Conservation (phyloP, 2,329 filamentous ascomycete species). For the Elsinoe australis region DNA sequence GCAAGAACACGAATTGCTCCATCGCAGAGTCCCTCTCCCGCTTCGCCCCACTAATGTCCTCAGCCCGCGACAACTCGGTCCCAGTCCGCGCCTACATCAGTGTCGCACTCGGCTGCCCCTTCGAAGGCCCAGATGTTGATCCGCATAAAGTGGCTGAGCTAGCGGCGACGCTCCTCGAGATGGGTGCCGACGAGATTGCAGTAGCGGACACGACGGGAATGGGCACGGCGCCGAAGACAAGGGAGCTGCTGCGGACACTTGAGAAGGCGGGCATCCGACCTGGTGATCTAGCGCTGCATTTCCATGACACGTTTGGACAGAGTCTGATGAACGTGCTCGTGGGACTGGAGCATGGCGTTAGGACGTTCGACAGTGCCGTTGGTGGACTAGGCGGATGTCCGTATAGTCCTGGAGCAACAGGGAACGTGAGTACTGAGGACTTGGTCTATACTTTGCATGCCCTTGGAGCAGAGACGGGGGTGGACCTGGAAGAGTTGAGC, state of each 20-base stretch:
- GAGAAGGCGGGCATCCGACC: slow-evolving; percentile 58
- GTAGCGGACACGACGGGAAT: slow-evolving; percentile 87
- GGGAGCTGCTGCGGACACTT: slow-evolving; percentile 57
- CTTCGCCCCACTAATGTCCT: slow-evolving; percentile 62
- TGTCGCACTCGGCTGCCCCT: slow-evolving; percentile 73
- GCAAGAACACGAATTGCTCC: slow-evolving; percentile 74
- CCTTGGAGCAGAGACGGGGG: slow-evolving; percentile 65
- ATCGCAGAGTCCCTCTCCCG: slow-evolving; percentile 64
- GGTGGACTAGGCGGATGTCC: slow-evolving; percentile 78
- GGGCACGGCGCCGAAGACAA: slow-evolving; percentile 68
- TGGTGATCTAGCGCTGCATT: slow-evolving; percentile 71
- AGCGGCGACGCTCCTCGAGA: slow-evolving; percentile 61
- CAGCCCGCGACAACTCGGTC: slow-evolving; percentile 57
- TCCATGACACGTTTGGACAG: slow-evolving; percentile 83
- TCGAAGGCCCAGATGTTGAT: slow-evolving; percentile 55
- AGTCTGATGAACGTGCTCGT: slow-evolving; percentile 76
- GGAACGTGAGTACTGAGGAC: slow-evolving; percentile 80
- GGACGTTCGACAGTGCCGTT: slow-evolving; percentile 72
- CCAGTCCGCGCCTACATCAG: slow-evolving; percentile 73
- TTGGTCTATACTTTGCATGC: slow-evolving; percentile 69
- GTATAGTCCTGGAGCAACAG: slow-evolving; percentile 76
- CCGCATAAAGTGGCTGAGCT: slow-evolving; percentile 55
- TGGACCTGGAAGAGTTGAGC: slow-evolving; percentile 59
- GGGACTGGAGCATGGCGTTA: slow-evolving; percentile 66
- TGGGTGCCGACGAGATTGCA: slow-evolving; percentile 85